Conservation (phyloP, 179 eudicot genomes). For the Amaranthus tricolor region DNA sequence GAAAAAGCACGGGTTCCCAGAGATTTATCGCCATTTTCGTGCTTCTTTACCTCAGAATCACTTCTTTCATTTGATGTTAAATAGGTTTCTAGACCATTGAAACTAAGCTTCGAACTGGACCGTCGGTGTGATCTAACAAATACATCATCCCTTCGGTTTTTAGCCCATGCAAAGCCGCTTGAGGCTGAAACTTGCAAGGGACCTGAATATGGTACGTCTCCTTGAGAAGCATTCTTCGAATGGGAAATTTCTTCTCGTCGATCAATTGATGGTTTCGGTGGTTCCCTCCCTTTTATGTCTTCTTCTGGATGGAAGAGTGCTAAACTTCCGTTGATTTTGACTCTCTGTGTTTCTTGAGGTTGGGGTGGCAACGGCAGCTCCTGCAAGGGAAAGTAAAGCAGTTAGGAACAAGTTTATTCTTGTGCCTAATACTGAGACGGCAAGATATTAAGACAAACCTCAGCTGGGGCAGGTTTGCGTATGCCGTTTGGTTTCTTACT, state of each 20-base stretch:
- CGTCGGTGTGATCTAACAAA: conserved; percentile 68
- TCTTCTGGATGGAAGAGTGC: conserved; percentile 45
- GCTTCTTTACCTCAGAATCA: conserved; percentile 40
- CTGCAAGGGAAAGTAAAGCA: conserved; percentile 35
- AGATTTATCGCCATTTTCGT: conserved; percentile 39
- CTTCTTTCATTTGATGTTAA: conserved; percentile 39
- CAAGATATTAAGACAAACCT: conserved; percentile 41
- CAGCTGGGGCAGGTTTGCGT: conserved; percentile 58
- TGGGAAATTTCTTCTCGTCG: conserved; percentile 49
- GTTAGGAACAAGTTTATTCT: conserved; percentile 1
- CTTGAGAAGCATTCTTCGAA: conserved; percentile 71
- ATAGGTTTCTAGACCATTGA: conserved; percentile 56
- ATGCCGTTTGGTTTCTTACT: conserved; percentile 55
- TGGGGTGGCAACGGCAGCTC: conserved; percentile 50
- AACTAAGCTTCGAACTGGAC: conserved; percentile 77
- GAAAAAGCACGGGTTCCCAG: conserved; percentile 33
- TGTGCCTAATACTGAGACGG: neutral
- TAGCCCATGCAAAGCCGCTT: conserved; percentile 98
- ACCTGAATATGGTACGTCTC: conserved; percentile 69
- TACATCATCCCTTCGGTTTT: conserved; percentile 55
- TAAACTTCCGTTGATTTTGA: conserved; percentile 43
- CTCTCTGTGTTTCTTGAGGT: conserved; percentile 44
- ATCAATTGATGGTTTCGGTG: conserved; percentile 46
- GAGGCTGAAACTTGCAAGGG: conserved; percentile 85
- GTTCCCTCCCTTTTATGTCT: conserved; percentile 48